phyloP scores from a whole-genome alignment of 202 grass and related monocot species.

The Eragrostis tef region DNA sequence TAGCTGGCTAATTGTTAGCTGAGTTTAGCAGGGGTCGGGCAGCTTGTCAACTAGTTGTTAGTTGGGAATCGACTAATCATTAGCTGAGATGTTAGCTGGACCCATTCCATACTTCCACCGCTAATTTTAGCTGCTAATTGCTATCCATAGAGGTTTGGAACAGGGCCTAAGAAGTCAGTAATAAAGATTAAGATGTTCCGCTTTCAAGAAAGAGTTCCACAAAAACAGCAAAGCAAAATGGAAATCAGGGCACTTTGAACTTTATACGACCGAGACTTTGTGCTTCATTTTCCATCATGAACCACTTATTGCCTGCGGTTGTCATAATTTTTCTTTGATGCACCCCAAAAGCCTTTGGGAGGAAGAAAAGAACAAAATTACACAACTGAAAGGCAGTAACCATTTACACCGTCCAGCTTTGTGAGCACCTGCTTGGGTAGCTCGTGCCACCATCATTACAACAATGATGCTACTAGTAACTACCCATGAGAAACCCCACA shows the following conservation, averaged over 20 bases:
- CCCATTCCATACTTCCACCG: too few species aligned
- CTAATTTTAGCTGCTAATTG: too few species aligned
- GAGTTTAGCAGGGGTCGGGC: too few species aligned
- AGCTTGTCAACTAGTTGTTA: too few species aligned
- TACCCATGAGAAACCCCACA: conserved; percentile 40
- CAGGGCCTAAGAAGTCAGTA: too few species aligned
- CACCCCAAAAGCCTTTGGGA: conserved; percentile 1
- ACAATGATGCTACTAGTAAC: conserved; percentile 27
- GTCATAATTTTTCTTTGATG: conserved; percentile 16
- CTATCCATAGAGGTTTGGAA: too few species aligned
- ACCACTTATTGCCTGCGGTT: conserved; percentile 44
- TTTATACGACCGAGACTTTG: conserved; percentile 33
- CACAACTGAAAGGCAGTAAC: conserved; percentile 10
- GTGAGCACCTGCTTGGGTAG: conserved; percentile 11
- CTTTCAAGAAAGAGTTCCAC: conserved; percentile 19
- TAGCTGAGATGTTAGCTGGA: too few species aligned
- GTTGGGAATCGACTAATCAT: too few species aligned
- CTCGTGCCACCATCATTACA: conserved; percentile 40
- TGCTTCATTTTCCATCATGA: conserved; percentile 41
- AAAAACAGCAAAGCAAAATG: conserved; percentile 35
- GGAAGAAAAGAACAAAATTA: conserved; percentile 31
- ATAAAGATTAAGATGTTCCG: background rate
- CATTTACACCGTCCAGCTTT: conserved; percentile 28
- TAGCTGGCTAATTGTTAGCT: too few species aligned
- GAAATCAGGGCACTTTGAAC: conserved; percentile 22